Conservation (phyloP, 140 eudicot species). For the Ambrosia hybrid region DNA sequence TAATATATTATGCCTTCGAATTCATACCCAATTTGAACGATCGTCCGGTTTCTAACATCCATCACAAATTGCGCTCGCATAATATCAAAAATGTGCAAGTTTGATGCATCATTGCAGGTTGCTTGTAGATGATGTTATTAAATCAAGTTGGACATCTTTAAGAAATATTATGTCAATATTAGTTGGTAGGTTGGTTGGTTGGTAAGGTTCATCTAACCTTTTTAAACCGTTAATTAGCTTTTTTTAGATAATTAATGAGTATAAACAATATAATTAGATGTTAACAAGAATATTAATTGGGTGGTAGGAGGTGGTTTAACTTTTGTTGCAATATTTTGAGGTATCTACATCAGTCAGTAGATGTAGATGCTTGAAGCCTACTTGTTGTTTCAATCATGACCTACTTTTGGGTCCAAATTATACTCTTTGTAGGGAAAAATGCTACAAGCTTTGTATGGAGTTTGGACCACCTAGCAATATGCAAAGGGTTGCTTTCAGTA, state of each 20-base stretch:
- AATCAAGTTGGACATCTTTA: constrained; percentile 17
- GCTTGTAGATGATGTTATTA: constrained; percentile 27
- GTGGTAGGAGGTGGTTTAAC: constrained; percentile 29
- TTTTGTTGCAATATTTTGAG: constrained; percentile 29
- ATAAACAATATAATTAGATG: background rate
- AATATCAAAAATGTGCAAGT: background rate
- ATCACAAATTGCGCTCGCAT: too few relatives aligned
- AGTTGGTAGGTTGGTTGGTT: constrained; percentile 31
- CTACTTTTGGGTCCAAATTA: constrained; percentile 40
- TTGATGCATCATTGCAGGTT: constrained; percentile 16
- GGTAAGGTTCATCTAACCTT: constrained; percentile 26
- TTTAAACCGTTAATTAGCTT: background rate
- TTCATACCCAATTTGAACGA: background rate
- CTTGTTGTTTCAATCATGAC: constrained; percentile 34
- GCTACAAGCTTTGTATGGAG: constrained; percentile 14
- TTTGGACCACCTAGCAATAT: constrained; percentile 28
- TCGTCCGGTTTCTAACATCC: too few relatives aligned
- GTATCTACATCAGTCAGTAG: constrained; percentile 34
- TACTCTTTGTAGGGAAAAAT: constrained; percentile 29
- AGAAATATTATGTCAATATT: constrained; percentile 19
- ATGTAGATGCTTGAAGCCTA: constrained; percentile 38
- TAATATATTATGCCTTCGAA: background rate
- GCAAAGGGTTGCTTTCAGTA: constrained; percentile 22
- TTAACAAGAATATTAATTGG: constrained; percentile 21
- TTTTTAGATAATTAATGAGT: background rate